Evolutionary conservation across 2,329 filamentous ascomycete species (phyloP).

Genomic region (Epichloe typhina): DNA sequence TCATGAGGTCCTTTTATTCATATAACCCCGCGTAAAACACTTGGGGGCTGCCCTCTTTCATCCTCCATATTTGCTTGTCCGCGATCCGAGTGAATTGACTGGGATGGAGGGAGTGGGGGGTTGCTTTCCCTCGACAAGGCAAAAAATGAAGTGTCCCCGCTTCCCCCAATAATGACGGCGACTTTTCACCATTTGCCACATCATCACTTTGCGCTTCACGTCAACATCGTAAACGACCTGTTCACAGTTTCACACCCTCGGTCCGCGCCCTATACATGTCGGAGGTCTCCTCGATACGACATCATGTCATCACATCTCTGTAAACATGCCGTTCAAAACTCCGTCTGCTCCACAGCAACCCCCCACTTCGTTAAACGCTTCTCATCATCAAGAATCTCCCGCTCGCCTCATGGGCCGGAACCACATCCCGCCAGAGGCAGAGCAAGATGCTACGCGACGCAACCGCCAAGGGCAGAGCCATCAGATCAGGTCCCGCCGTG

Average conservation of each 20-base stretch:
- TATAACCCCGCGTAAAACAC: no score
- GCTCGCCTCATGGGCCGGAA: neutral
- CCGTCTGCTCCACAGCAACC: neutral
- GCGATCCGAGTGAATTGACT: no score
- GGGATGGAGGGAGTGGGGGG: neutral
- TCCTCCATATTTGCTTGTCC: no score
- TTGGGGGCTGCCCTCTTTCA: no score
- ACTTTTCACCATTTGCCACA: neutral
- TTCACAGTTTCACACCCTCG: neutral
- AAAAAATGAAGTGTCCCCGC: no score
- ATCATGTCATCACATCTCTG: neutral
- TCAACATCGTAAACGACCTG: neutral
- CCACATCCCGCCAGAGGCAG: neutral
- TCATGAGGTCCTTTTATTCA: no score
- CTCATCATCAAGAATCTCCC: neutral
- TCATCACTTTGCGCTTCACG: neutral
- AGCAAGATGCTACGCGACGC: constrained; percentile 1
- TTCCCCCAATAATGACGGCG: no score
- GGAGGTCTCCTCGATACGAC: no score
- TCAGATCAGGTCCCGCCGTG: constrained; percentile 20
- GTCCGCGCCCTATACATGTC: constrained; percentile 6
- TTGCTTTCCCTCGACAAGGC: no score
- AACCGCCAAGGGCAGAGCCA: neutral
- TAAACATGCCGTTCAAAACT: neutral
- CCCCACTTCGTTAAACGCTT: neutral